Conservation (phyloP, 1,284 basidiomycete species). For the Meripilus lineatus region DNA sequence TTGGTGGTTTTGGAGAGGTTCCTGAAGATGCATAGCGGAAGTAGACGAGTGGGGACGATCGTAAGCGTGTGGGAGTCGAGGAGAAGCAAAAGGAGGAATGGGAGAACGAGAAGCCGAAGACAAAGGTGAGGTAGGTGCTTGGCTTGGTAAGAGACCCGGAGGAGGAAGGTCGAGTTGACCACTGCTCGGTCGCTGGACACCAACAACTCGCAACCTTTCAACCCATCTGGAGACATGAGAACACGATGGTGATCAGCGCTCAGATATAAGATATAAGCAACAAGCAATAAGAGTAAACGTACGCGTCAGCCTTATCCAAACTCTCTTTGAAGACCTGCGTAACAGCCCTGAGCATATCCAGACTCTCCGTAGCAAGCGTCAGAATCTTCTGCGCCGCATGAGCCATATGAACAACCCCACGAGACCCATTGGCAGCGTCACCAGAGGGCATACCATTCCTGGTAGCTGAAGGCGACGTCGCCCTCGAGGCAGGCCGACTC, state of each 20-base stretch:
- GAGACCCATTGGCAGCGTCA: slow-evolving; percentile 7
- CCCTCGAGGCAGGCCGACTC: slow-evolving; percentile 30
- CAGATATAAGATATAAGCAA: slow-evolving; percentile 5
- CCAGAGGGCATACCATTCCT: slow-evolving; percentile 18
- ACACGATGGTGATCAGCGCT: too few relatives aligned
- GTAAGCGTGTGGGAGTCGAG: slow-evolving; percentile 1
- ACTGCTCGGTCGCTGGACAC: slow-evolving; percentile 55
- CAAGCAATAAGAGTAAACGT: slow-evolving; percentile 30
- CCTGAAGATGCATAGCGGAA: not conserved
- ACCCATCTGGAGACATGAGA: slow-evolving; percentile 79
- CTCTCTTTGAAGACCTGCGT: slow-evolving; percentile 85
- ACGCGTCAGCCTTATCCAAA: slow-evolving; percentile 84
- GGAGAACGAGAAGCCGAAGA: not conserved
- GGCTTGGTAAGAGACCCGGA: slow-evolving; percentile 5
- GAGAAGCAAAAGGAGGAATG: not conserved
- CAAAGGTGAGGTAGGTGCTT: slow-evolving; percentile 11
- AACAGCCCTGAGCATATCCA: slow-evolving; percentile 88
- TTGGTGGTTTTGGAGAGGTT: not conserved
- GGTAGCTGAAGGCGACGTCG: slow-evolving; percentile 24
- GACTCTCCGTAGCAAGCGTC: slow-evolving; percentile 82
- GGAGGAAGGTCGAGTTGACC: slow-evolving; percentile 11
- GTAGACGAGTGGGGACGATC: not conserved
- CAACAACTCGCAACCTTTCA: slow-evolving; percentile 69
- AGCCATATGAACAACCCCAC: slow-evolving; percentile 36
- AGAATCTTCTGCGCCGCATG: slow-evolving; percentile 79